phyloP scores from a whole-genome alignment of 108 stramenopile genomes.

The Skeletonema potamos region DNA sequence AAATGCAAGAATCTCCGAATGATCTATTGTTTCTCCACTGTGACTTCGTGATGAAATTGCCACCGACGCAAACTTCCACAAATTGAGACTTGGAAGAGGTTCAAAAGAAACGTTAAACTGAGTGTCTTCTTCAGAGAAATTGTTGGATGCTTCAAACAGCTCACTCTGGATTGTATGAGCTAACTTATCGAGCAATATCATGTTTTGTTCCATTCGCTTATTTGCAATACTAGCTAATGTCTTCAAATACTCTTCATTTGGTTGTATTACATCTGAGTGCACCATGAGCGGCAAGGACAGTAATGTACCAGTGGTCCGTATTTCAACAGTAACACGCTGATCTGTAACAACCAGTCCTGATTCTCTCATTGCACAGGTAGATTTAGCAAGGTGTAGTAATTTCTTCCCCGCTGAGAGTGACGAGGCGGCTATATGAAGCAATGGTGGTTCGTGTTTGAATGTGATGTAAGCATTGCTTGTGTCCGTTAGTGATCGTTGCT shows the following conservation, averaged over 20 bases:
- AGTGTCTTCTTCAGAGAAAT: conserved; percentile 3
- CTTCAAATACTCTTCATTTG: conserved; percentile 45
- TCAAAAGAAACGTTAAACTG: conserved; percentile 15
- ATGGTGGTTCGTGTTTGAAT: conserved; percentile 78
- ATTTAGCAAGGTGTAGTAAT: conserved; percentile 58
- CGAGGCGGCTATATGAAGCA: conserved; percentile 79
- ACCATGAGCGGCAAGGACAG: conserved; percentile 60
- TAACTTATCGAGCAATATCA: conserved; percentile 52
- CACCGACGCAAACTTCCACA: conserved; percentile 72
- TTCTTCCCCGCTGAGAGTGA: conserved; percentile 52
- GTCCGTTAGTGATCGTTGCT: background rate
- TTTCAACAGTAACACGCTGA: conserved; percentile 59
- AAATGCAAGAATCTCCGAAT: conserved; percentile 53
- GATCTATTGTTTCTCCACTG: background rate
- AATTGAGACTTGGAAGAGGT: conserved; percentile 54
- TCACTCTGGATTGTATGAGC: conserved; percentile 33
- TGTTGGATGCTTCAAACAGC: conserved; percentile 38
- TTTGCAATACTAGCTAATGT: conserved; percentile 63
- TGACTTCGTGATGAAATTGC: conserved; percentile 13
- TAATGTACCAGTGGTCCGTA: conserved; percentile 66
- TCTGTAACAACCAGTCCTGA: conserved; percentile 74
- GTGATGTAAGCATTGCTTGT: conserved; percentile 27
- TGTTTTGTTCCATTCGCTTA: conserved; percentile 57
- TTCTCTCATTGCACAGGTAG: conserved; percentile 78
- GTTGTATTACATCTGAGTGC: conserved; percentile 7